A percentile compares a stretch with the other conserved stretches of the same genome.
Evolutionary conservation across 2,329 filamentous ascomycete species (phyloP).

Genomic region (Ceratocystiopsis sp.): DNA sequence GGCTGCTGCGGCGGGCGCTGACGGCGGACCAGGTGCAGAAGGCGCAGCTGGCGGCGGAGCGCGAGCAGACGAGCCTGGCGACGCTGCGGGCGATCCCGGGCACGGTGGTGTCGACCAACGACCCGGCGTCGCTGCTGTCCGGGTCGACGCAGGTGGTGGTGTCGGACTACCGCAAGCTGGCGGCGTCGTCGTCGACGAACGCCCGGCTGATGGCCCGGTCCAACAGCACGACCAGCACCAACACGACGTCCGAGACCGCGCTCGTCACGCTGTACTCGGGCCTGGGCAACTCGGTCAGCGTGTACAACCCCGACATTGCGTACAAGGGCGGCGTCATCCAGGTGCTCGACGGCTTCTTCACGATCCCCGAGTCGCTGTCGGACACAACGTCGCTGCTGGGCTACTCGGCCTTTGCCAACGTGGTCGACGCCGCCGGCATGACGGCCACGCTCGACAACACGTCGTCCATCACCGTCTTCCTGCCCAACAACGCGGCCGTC

Average conservation of each 20-base stretch:
- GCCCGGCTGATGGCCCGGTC: not conserved
- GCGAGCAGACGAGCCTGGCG: conserved; percentile 4
- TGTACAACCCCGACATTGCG: conserved; percentile 6
- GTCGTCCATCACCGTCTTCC: conserved; percentile 7
- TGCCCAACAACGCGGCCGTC: conserved; percentile 7
- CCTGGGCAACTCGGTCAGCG: conserved; percentile 4
- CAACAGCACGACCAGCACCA: conserved; percentile 1
- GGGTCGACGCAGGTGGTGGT: conserved; percentile 7
- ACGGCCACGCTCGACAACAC: conserved; percentile 5
- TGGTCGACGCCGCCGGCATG: conserved; percentile 1
- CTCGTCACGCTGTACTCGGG: conserved; percentile 8
- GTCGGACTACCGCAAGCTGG: conserved; percentile 6
- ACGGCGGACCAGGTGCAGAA: conserved; percentile 4
- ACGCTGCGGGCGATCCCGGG: conserved; percentile 6
- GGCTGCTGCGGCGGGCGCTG: not conserved
- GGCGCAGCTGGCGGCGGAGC: conserved; percentile 5
- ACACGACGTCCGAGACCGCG: conserved; percentile 1
- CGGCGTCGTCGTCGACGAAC: not conserved
- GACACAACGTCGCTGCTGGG: conserved; percentile 3
- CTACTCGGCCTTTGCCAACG: conserved; percentile 6
- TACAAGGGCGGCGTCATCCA: conserved; percentile 5
- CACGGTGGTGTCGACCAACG: conserved; percentile 3
- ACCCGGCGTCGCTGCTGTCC: not conserved
- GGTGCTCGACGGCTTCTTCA: conserved; percentile 7
- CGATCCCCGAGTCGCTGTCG: conserved; percentile 5